Base-by-base conservation (phyloP, 768 basidiomycete genomes). In the Auriscalpium microsporum region DNA sequence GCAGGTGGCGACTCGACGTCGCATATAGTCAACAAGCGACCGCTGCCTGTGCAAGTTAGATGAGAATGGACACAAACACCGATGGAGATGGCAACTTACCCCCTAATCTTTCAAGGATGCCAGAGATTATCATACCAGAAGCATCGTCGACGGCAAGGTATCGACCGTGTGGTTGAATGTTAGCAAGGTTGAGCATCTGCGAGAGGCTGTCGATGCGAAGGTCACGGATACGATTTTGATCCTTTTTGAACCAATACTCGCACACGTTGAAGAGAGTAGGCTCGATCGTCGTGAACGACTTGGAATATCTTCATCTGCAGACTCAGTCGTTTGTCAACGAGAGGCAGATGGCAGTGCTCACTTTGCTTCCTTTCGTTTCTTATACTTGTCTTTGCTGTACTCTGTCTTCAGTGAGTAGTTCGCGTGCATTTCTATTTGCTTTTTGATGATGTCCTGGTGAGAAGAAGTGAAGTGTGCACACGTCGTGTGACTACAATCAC, bases 381-480 rank as follows among this genome's bases (percentile, higher is more conserved):
- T 87, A 71, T 97, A 99, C 68, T 99, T 99, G 65, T 98, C 94
- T 71, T 99, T 98, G 71, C 90, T 94, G 70, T 94, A 98, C 69
- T 95, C 96, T 1, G 94, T 98, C 71, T 98, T 98, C 49, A 98
- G 74, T 10, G 84, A 83, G 68, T 89, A 99, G 63, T 90, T 89
- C 34, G 89, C 86, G 64, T 98, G 95, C 64, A 86, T 82, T 63
- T 91, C 92, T 48, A 97, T 95, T 69, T 98, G 95, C 68, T 78
- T 85, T 65, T 89, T 85, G 67, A 98, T 95, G 52, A 99, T 97
- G 64, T 97, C 94, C 86, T 96, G 28, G 28, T 28, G 72, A 5
- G 16, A n/a, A 10, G 38, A 45, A 48, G 64, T 44, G 50, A 56
- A 58, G 28, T 28, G 28, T 4, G 28, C 7, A 28, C 28, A 28